phyloP scores from a whole-genome alignment of 768 basidiomycete species.

The Kwoniella sp. region DNA sequence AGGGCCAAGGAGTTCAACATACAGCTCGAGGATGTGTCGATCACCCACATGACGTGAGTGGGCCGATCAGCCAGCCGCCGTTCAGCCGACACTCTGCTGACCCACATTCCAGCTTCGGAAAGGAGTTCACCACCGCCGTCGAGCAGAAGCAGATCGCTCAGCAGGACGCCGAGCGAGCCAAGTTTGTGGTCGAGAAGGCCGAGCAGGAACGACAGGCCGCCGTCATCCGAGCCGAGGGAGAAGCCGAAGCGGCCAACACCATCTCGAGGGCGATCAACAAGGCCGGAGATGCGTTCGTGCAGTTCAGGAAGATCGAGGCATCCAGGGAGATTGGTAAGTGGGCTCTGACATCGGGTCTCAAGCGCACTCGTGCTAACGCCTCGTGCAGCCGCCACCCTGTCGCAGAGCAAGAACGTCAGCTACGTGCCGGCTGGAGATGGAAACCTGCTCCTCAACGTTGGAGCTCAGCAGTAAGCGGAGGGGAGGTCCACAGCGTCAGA shows the following conservation, averaged over 20 bases:
- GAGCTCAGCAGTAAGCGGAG: slow-evolving; percentile 21
- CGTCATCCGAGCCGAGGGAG: slow-evolving; percentile 95
- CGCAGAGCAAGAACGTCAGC: slow-evolving; percentile 44
- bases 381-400: slow-evolving; percentile 36
- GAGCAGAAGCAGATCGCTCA: slow-evolving; percentile 99
- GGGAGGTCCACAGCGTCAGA: too few species aligned
- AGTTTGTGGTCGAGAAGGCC: slow-evolving; percentile 98
- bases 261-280: slow-evolving; percentile 85
- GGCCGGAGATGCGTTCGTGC: slow-evolving; percentile 93
- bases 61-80: too few species aligned
- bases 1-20: slow-evolving; percentile 96
- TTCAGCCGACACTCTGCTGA: too few species aligned
- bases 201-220: slow-evolving; percentile 99
- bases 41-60: slow-evolving; percentile 57
- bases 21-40: slow-evolving; percentile 92
- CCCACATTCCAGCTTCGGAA: slow-evolving; percentile 45
- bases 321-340: slow-evolving; percentile 80
- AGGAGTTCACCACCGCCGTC: slow-evolving; percentile 63
- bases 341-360: too few species aligned
- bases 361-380: background rate
- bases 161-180: slow-evolving; percentile 98
- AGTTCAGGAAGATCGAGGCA: slow-evolving; percentile 93
- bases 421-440: slow-evolving; percentile 44
- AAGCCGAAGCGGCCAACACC: slow-evolving; percentile 92
- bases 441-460: slow-evolving; percentile 45